Base-by-base conservation (phyloP, 306 rosid genomes). In the Cicer arietinum region DNA sequence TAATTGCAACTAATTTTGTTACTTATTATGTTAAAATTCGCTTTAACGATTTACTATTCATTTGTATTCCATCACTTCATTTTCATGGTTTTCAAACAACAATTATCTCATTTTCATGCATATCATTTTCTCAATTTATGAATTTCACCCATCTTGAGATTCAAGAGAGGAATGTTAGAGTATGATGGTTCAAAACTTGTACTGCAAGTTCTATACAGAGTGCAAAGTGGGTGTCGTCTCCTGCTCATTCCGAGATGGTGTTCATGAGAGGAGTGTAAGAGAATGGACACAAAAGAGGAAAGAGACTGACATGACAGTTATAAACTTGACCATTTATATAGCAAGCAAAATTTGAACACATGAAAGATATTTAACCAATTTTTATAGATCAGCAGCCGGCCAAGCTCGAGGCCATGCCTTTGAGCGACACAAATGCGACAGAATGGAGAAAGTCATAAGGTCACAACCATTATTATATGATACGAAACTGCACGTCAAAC, bases 401-500 rank as follows among this genome's bases (percentile, higher is more conserved):
- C n/a, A 17, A 25, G 76, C 12, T 50, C 68, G 11, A 14, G 67
- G 4, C 14, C n/a, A 65, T 66, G 59, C 25, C 6, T 37, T 68
- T 39, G 45, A 68, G 42, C 3, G 40, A 64, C 16, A 60, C 69
- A 63, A 22, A 43, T 47, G 18, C 41, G 13, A 67, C 13, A 67
- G 9, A 69, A 20, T 4, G 47, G 17, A 39, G 73, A 30, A 46
- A 67, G 40, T 72, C 41, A 61, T 0, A 48, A 40, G 30, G 50
- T 17, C 66, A 67, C 54, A 48, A 30, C 62, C 57, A 48, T 45
- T 57, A 44, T 62, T 63, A 63, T 67, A 7, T 20, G 50, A 42
- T 48, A 45, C 6, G 40, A 59, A 69, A 75, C 58, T 17, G 18
- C 61, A 46, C 43, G 1, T 45, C 14, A 14, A 50, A 52, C 10